Base-by-base conservation (phyloP, 306 rosid genomes). In the Vigna reflexopilosa region DNA sequence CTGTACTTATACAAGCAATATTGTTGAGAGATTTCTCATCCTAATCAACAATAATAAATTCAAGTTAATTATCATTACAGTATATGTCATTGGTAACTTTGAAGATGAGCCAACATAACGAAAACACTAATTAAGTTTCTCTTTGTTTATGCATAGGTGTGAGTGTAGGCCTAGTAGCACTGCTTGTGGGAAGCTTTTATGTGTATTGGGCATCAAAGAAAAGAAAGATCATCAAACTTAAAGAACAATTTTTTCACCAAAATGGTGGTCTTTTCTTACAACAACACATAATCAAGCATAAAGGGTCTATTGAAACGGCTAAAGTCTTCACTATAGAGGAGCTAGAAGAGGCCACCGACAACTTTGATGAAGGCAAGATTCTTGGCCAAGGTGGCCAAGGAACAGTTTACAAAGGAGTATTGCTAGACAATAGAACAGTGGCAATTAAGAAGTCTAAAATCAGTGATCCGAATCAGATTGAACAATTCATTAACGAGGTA, bases 401-500 rank as follows among this genome's bases (percentile, higher is more conserved):
- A 19, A 87, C 81, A 1, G 87, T 83, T 7, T 85, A 85, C 49
- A 85, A 47, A 55, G 91, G 86, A 51, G 26, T 74, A 3, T 51
- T 87, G 17, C 9, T 13, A 10, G 76, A 80, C 1, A 65, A 62
- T 4, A 55, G 16, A 45, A 49, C 6, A 0, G 78, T 82, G 2
- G 91, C 91, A 8, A 85, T 88, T 15, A 87, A 87, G 73, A 87
- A 85, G 70, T 83, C 87, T 51, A 87, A 83, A 48, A 14, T 85
- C 2, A 50, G 51, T 3, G 84, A 85, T 34, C 76, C 72, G 5
- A 77, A 70, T 6, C 91, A 85, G n/a, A 85, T 54, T 6, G 68
- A 78, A 73, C 87, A 85, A 20, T 87, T 87, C 73, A 81, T 87
- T 2, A 87, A 87, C 28, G 89, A 87, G 64, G 84, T 87, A 5